Percentiles rank a stretch among this genome's conserved stretches.
phyloP scores from a whole-genome alignment of 306 rosid species.

The Trifolium dubium region DNA sequence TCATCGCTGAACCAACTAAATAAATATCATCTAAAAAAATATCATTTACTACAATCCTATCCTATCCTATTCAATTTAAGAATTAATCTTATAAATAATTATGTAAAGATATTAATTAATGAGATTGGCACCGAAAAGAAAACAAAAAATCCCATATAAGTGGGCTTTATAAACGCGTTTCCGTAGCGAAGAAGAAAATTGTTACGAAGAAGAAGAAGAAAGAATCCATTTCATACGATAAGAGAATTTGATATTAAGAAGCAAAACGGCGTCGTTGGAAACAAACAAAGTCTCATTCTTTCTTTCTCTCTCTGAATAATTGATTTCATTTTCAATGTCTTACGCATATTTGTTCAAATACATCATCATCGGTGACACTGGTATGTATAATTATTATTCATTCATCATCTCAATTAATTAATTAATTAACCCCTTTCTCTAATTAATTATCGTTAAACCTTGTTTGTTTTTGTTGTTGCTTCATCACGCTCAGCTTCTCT shows the following conservation, averaged over 20 bases:
- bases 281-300: not conserved
- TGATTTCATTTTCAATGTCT: slow-evolving; percentile 52
- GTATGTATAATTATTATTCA: slow-evolving; percentile 41
- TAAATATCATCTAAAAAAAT: too few species aligned
- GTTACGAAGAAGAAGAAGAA: not conserved
- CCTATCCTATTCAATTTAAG: too few species aligned
- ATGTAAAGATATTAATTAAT: too few species aligned
- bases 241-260: not conserved
- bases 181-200: slow-evolving; percentile 9
- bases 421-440: not conserved
- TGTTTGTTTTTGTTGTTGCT: not conserved
- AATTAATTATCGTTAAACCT: not conserved
- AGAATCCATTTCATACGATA: not conserved
- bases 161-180: not conserved
- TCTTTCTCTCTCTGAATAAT: not conserved
- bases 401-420: not conserved
- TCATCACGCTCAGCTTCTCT: slow-evolving; percentile 1
- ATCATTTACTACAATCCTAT: too few species aligned
- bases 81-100: too few species aligned
- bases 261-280: not conserved
- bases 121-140: too few species aligned
- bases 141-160: too few species aligned
- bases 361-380: slow-evolving; percentile 98
- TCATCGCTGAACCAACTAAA: too few species aligned
- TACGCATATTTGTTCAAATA: slow-evolving; percentile 98